Percentiles rank a stretch among this genome's conserved stretches.
These are phyloP conservation scores for Ilyonectria destructans DNA, from an alignment of 2,329 filamentous ascomycete species.

Conservation along the genomic window DNA sequence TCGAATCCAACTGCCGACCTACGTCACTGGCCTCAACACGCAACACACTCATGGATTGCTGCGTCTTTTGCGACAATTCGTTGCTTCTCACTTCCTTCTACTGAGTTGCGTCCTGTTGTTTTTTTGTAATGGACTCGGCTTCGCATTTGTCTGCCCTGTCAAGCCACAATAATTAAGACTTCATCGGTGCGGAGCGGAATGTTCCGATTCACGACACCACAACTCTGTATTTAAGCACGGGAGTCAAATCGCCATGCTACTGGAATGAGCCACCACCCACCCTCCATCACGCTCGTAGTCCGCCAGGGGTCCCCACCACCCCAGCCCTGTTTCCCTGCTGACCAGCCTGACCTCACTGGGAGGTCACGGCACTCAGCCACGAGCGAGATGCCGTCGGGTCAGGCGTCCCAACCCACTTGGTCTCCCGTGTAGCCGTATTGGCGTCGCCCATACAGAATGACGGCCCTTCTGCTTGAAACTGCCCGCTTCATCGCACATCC, in stretches of 20 bases:
- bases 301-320: slow-evolving; percentile 31
- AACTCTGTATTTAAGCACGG: slow-evolving; percentile 6
- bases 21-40: slow-evolving; percentile 40
- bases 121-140: not conserved
- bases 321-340: slow-evolving; percentile 43
- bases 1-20: slow-evolving; percentile 8
- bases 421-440: slow-evolving; percentile 18
- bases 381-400: slow-evolving; percentile 26
- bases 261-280: slow-evolving; percentile 13
- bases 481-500: slow-evolving; percentile 15
- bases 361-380: slow-evolving; percentile 44
- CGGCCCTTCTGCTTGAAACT: slow-evolving; percentile 20
- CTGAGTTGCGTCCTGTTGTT: not conserved
- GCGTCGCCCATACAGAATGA: slow-evolving; percentile 11
- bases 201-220: not conserved
- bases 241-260: slow-evolving; percentile 8
- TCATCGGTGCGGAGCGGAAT: not conserved
- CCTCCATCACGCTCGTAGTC: slow-evolving; percentile 28
- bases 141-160: not conserved
- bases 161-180: not conserved
- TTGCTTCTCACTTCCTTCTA: too few species aligned
- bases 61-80: too few species aligned
- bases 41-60: not conserved
- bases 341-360: slow-evolving; percentile 44
- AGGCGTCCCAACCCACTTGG: slow-evolving; percentile 37